Evolutionary conservation across 768 basidiomycete genomes (phyloP), one percentile per base, ranked within the genome.

Genomic region (Boletus vinaceobasis): DNA sequence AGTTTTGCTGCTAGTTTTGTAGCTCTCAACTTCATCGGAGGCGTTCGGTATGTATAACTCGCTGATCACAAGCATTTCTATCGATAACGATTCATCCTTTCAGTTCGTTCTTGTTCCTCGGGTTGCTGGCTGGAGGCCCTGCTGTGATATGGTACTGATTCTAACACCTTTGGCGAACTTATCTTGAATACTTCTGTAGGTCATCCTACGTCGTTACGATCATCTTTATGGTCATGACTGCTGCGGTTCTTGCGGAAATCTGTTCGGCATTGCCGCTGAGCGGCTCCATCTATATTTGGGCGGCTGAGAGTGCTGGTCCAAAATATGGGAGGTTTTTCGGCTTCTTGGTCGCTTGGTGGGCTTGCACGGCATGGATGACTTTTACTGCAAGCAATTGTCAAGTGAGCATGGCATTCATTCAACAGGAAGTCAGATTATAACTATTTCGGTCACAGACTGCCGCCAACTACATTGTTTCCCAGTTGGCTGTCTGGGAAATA

Each of bases 331-430:
- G 93, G 35, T 88, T 95, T 71, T 82, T 92, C 59, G 93, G 91
- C 1, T 93, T 94, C 73, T 70, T 92, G 52, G 93, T 94, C 15
- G 93, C 93, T 31, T 96, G 90, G 88, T 96, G 93, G 93, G 78
- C 90, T 14, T 87, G 86, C 54, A 93, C 92, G 1, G 93, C 93
- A n/a, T 96, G 93, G 93, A 93, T 93, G 82, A 95, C 93, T 0
- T 96, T 94, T 62, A 79, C 85, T 38, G 93, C 93, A 9, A 83
- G 88, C 27, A 94, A 92, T 65, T 92, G 89, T 55, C 91, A 93
- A 75, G 93, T 87, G 43, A 35, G 80, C 29, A 15, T 11, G 17
- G 56, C 1, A 44, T 45, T 42, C 26, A 29, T 53, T 36, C 23
- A 15, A 33, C 11, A 5, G 15, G 7, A 29, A 10, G 15, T 8